Conservation (phyloP, 1,139 yeast genomes). For the Yamadazyma blattariae region DNA sequence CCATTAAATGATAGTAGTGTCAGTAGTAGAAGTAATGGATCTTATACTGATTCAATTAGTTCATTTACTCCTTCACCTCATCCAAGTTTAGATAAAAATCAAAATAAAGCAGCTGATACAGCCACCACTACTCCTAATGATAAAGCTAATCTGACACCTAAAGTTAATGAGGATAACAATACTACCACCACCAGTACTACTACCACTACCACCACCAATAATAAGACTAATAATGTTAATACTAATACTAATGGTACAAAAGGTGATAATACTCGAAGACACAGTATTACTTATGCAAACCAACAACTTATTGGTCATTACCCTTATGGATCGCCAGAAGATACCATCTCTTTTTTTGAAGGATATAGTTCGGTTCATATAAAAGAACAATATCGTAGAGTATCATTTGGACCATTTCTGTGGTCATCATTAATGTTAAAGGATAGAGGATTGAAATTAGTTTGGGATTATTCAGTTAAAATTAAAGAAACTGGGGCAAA, state of each 20-base stretch:
- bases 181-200: background rate
- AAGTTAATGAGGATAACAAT: too few relatives aligned
- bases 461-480: conserved; percentile 30
- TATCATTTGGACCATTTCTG: conserved; percentile 49
- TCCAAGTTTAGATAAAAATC: background rate
- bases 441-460: conserved; percentile 41
- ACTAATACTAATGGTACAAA: too few relatives aligned
- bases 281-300: background rate
- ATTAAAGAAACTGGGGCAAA: conserved; percentile 22
- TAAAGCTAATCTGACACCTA: too few relatives aligned
- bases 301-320: conserved; percentile 13
- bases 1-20: too few relatives aligned
- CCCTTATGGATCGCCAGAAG: conserved; percentile 23
- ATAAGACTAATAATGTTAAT: too few relatives aligned
- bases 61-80: background rate
- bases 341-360: conserved; percentile 39
- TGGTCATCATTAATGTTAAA: conserved; percentile 47
- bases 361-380: conserved; percentile 40
- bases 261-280: too few relatives aligned
- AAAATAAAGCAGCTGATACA: background rate
- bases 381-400: conserved; percentile 26
- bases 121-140: too few relatives aligned
- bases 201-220: too few relatives aligned
- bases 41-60: background rate
- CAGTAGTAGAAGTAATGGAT: background rate